Base-by-base conservation (phyloP, 805 yeast genomes). In the Ogataea trehalophila region DNA sequence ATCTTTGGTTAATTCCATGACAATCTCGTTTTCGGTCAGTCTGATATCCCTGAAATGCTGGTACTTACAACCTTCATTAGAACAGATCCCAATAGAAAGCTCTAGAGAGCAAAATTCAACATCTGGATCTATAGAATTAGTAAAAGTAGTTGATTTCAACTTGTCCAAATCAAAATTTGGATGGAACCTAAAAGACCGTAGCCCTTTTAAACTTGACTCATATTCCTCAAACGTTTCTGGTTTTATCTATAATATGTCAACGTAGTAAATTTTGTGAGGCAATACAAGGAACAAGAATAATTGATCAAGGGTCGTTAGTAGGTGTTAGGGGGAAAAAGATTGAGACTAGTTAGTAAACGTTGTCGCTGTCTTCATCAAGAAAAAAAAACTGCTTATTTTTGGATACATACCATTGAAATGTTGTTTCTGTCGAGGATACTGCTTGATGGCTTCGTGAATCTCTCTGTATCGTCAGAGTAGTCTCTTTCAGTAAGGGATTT, bases 111-210 rank as follows among this genome's bases (percentile, higher is more conserved):
- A 56, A 18, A 57, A 40, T 38, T 41, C 39, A 20, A 20, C 34
- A n/a, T 49, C 52, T 8, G 53, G 48, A 37, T 53, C 51, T 13
- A 53, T 49, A 6, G 22, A 41, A 40, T 53, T 57, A 11, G 50
- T 50, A 44, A 47, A 57, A 14, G 56, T 53, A 18, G 41, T 33
- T 5, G 60, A 57, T 17, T 43, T 50, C 18, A 57, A 43, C 47
- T 50, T 47, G n/a, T 17, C n/a, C 9, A 41, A 35, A 34, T 51
- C 54, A 45, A 55, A 57, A 36, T 37, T 34, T 4, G 60, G 59
- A 39, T 48, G 49, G 37, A 53, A 55, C 13, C 49, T 45, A 44
- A 47, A 57, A 20, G 57, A 48, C 39, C 47, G 47, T 40, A 57
- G 43, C 6, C 52, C 48, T 15, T 47, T 38, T 29, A 53, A 41